Evolutionary conservation across 1,139 yeast genomes (phyloP).

Genomic region (Taphrina communis): DNA sequence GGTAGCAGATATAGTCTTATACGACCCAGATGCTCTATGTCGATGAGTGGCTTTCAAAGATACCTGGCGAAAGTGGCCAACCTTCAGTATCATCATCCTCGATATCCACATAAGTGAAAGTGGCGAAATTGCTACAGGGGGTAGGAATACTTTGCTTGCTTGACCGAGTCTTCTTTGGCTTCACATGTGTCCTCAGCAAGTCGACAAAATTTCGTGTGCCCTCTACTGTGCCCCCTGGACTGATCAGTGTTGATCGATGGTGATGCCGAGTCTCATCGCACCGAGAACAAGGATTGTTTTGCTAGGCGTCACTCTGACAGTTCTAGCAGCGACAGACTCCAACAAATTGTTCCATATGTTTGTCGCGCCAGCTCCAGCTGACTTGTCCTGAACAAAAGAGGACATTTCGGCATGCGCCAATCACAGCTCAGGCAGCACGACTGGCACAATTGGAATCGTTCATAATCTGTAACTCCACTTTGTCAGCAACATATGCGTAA

Average conservation of each 20-base stretch:
- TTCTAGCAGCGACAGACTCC: constrained; percentile 10
- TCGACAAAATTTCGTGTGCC: constrained; percentile 20
- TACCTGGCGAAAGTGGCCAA: constrained; percentile 25
- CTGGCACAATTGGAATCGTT: no score
- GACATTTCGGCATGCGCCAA: not conserved
- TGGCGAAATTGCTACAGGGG: constrained; percentile 51
- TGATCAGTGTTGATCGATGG: not conserved
- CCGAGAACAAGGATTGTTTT: constrained; percentile 13
- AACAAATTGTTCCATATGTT: constrained; percentile 15
- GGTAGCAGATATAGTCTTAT: constrained; percentile 51
- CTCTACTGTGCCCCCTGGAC: constrained; percentile 14
- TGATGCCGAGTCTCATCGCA: not conserved
- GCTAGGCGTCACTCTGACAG: not conserved
- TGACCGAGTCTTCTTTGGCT: not conserved
- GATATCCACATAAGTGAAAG: constrained; percentile 53
- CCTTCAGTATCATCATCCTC: constrained; percentile 51
- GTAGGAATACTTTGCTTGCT: constrained; percentile 45
- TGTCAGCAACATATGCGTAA: no score
- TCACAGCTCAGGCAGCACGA: no score
- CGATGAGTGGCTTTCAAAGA: not conserved
- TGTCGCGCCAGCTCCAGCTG: not conserved
- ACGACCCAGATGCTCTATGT: constrained; percentile 48
- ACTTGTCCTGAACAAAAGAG: not conserved
- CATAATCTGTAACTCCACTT: no score
- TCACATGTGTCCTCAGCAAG: not conserved